A percentile compares a stretch with the other conserved stretches of the same genome.
Conservation (phyloP, 257 asterid genomes). For the Salvia hispanica region DNA sequence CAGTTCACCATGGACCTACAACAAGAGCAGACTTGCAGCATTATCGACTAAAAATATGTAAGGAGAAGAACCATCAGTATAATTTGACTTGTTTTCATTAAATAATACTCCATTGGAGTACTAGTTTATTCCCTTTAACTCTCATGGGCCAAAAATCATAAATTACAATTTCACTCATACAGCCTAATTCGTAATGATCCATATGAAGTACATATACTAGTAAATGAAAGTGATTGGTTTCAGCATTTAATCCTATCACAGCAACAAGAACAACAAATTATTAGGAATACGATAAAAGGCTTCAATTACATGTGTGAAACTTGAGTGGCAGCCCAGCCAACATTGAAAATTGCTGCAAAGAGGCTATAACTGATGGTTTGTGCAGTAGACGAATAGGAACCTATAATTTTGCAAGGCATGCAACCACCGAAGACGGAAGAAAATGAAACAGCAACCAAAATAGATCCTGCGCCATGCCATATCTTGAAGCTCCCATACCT, state of each 20-base stretch:
- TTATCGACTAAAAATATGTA: too few species aligned
- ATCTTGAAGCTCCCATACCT: slow-evolving; percentile 79
- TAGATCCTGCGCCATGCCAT: slow-evolving; percentile 87
- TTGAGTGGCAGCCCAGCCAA: slow-evolving; percentile 99
- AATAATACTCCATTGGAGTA: too few species aligned
- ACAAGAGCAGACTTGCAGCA: slow-evolving; percentile 6
- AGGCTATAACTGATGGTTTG: slow-evolving; percentile 70
- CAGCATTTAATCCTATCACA: too few species aligned
- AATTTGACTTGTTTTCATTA: too few species aligned
- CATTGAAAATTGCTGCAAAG: slow-evolving; percentile 83
- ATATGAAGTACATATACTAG: too few species aligned
- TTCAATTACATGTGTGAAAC: slow-evolving; percentile 85
- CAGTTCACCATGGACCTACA: slow-evolving; percentile 98
- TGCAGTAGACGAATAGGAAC: slow-evolving; percentile 57
- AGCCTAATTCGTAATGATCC: too few species aligned
- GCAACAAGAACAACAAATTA: background rate
- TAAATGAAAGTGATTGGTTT: too few species aligned
- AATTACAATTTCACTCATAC: too few species aligned
- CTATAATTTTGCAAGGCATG: slow-evolving; percentile 76
- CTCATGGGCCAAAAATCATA: too few species aligned
- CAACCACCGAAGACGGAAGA: slow-evolving; percentile 95
- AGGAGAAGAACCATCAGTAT: too few species aligned
- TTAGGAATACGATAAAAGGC: slow-evolving; percentile 8
- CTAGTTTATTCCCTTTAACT: too few species aligned
- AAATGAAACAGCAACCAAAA: slow-evolving; percentile 83